Percentiles rank a stretch among this genome's conserved stretches.
These are phyloP conservation scores for Amphirosellinia nigrospora DNA, from an alignment of 495 filamentous ascomycete genomes.

Conservation along the genomic window DNA sequence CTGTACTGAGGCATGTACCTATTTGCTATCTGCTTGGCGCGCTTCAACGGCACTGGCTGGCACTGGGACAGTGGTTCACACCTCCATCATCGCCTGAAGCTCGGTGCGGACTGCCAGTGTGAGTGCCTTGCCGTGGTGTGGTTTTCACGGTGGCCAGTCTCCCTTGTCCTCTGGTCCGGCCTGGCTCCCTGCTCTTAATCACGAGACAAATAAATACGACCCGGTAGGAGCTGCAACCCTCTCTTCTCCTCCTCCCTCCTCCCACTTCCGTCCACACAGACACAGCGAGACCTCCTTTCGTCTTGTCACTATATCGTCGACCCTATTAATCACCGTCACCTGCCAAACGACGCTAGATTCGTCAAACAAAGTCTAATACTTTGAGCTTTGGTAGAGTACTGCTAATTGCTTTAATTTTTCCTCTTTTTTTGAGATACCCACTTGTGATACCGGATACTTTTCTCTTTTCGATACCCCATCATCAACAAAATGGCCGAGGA, in stretches of 20 bases:
- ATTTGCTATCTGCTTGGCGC: slow-evolving; percentile 22
- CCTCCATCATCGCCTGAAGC: slow-evolving; percentile 22
- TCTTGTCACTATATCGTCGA: slow-evolving; percentile 31
- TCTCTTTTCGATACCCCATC: slow-evolving; percentile 48
- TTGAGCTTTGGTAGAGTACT: slow-evolving; percentile 34
- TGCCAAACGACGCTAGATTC: slow-evolving; percentile 38
- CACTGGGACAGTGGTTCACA: slow-evolving; percentile 10
- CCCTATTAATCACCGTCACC: slow-evolving; percentile 27
- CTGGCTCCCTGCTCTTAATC: slow-evolving; percentile 41
- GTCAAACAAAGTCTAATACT: slow-evolving; percentile 35
- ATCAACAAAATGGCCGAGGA: slow-evolving; percentile 55
- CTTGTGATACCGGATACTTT: slow-evolving; percentile 50
- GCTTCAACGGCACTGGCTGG: slow-evolving; percentile 16
- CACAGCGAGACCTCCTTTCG: background rate
- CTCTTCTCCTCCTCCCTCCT: slow-evolving; percentile 35
- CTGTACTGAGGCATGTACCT: slow-evolving; percentile 14
- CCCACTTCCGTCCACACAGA: slow-evolving; percentile 36
- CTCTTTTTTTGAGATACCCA: slow-evolving; percentile 56
- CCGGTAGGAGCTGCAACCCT: slow-evolving; percentile 39
- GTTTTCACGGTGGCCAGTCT: slow-evolving; percentile 27
- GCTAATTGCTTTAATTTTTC: slow-evolving; percentile 44
- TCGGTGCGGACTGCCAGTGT: slow-evolving; percentile 4
- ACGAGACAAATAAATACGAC: slow-evolving; percentile 45
- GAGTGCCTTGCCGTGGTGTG: slow-evolving; percentile 17
- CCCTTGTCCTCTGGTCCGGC: slow-evolving; percentile 41